Conservation (phyloP, 2,329 filamentous ascomycete genomes). For the Fusarium hostae region DNA sequence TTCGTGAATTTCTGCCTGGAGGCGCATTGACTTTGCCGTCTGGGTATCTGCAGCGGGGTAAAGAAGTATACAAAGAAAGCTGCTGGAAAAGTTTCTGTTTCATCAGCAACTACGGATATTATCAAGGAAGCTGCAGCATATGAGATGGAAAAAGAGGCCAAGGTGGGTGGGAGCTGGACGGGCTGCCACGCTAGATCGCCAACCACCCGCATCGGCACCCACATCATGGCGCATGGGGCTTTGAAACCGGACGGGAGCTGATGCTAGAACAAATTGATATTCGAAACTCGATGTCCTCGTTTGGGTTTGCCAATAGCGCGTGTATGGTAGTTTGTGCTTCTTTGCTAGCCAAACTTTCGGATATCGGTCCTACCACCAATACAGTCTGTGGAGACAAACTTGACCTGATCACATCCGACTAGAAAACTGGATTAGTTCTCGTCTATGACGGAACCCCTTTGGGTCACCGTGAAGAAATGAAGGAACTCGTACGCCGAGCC, state of each 20-base stretch:
- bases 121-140: constrained; percentile 20
- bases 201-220: constrained; percentile 29
- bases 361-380: constrained; percentile 22
- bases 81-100: not conserved
- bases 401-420: not conserved
- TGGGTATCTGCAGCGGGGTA: not conserved
- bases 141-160: constrained; percentile 12
- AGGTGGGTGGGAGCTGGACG: constrained; percentile 15
- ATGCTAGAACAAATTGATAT: constrained; percentile 26
- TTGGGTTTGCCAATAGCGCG: constrained; percentile 8
- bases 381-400: constrained; percentile 6
- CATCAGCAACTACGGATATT: not conserved
- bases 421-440: constrained; percentile 17
- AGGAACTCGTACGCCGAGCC: constrained; percentile 29
- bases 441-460: constrained; percentile 26
- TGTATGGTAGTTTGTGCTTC: not conserved
- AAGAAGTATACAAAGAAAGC: not conserved
- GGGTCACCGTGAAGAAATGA: not conserved
- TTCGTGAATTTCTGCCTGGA: not conserved
- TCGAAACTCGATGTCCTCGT: constrained; percentile 22
- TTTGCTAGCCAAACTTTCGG: constrained; percentile 21
- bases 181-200: constrained; percentile 41
- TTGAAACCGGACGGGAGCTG: constrained; percentile 16
- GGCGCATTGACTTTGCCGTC: not conserved
- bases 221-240: constrained; percentile 22